A percentile compares a stretch with the other conserved stretches of the same genome.
These are phyloP conservation scores for Amanita pallidorosea DNA, from an alignment of 768 basidiomycete species.

Conservation along the genomic window DNA sequence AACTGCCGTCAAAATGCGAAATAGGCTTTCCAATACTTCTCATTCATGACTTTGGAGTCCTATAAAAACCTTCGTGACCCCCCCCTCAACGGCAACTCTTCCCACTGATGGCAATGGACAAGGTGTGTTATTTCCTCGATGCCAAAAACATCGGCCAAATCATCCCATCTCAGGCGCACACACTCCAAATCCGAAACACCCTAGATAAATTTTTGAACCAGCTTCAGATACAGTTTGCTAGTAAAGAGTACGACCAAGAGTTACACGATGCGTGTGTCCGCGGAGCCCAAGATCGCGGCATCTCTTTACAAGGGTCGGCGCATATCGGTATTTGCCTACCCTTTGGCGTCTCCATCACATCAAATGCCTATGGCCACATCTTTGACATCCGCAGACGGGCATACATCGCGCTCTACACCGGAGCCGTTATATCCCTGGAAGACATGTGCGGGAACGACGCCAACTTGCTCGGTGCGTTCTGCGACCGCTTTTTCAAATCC, in stretches of 20 bases:
- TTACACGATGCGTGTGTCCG: conserved; percentile 12
- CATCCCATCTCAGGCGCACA: no score
- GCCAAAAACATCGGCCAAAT: no score
- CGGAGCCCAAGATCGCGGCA: conserved; percentile 14
- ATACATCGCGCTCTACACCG: conserved; percentile 28
- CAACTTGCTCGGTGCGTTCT: conserved; percentile 21
- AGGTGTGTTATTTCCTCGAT: no score
- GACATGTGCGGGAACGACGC: conserved; percentile 18
- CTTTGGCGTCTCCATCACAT: conserved; percentile 18
- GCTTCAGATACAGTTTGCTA: not conserved
- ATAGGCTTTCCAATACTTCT: no score
- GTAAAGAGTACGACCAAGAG: not conserved
- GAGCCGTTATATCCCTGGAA: conserved; percentile 24
- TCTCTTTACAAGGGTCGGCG: conserved; percentile 11
- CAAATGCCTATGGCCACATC: conserved; percentile 18
- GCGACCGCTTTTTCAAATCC: conserved; percentile 17
- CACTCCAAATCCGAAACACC: not conserved
- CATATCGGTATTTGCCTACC: conserved; percentile 18
- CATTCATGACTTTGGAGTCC: no score
- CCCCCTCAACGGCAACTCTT: no score
- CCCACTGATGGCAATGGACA: no score
- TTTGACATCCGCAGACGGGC: conserved; percentile 16
- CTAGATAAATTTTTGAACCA: not conserved
- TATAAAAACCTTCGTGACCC: no score
- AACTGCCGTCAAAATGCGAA: no score